Percentiles rank a stretch among this genome's conserved stretches.
Conservation (phyloP, 257 asterid species). For the Phtheirospermum japonicum region DNA sequence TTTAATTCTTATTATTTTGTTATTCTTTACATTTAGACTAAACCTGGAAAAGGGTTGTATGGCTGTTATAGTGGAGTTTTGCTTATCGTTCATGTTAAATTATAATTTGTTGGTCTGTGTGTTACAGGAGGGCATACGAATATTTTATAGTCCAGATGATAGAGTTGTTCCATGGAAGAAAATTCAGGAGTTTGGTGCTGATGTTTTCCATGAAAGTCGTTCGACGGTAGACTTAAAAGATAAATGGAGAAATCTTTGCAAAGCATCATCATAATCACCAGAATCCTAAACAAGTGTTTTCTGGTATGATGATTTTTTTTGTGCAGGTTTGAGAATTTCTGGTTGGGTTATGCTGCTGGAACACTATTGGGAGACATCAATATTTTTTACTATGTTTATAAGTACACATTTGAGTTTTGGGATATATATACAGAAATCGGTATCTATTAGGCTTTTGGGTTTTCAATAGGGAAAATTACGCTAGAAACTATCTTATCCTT, state of each 20-base stretch:
- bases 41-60: background rate
- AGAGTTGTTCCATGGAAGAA: conserved; percentile 46
- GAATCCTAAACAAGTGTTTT: conserved; percentile 15
- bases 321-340: background rate
- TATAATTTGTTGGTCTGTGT: too few species aligned
- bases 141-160: conserved; percentile 23
- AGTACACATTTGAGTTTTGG: too few species aligned
- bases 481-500: too few species aligned
- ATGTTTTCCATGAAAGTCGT: conserved; percentile 46
- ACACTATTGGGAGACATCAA: too few species aligned
- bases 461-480: too few species aligned
- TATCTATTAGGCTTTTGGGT: background rate
- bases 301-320: background rate
- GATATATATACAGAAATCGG: too few species aligned
- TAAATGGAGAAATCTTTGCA: conserved; percentile 71
- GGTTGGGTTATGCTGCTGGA: background rate
- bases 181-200: conserved; percentile 51
- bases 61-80: background rate
- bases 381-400: too few species aligned
- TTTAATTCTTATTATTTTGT: background rate
- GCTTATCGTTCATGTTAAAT: too few species aligned
- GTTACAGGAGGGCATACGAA: conserved; percentile 50
- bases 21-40: background rate
- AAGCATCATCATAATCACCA: conserved; percentile 23
- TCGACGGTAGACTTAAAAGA: conserved; percentile 58